phyloP scores from a whole-genome alignment of 1,284 basidiomycete genomes.

The Phaffia rhodozyma region DNA sequence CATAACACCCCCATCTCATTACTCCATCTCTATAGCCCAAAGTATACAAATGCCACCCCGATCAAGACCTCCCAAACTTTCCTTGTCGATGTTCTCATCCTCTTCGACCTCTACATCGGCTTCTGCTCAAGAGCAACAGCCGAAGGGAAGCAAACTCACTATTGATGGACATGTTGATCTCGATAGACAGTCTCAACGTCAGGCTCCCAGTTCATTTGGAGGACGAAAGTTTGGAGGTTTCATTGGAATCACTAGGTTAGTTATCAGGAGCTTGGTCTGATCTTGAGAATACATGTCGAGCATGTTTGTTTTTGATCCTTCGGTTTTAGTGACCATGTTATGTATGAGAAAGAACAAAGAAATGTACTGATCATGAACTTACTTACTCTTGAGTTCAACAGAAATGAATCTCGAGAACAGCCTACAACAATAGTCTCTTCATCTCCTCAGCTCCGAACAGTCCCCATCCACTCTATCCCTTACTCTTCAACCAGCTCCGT shows the following conservation, averaged over 20 bases:
- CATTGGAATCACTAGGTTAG: slow-evolving; percentile 8
- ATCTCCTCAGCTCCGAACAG: slow-evolving; percentile 1
- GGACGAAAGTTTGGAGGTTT: slow-evolving; percentile 6
- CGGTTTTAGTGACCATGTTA: not conserved
- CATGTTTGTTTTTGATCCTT: not conserved
- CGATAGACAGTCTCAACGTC: not conserved
- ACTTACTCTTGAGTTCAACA: not conserved
- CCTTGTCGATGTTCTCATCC: slow-evolving; percentile 10
- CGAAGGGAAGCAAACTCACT: not conserved
- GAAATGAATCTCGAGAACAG: not conserved
- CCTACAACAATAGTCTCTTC: not conserved
- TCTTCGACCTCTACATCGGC: not conserved
- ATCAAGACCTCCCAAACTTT: slow-evolving; percentile 6
- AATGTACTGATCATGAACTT: not conserved
- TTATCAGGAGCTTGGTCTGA: not conserved
- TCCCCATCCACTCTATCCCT: slow-evolving; percentile 11
- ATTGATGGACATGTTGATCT: slow-evolving; percentile 1
- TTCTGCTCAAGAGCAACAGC: not conserved
- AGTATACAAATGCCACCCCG: slow-evolving; percentile 8
- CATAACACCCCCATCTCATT: no score
- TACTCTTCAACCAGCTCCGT: not conserved
- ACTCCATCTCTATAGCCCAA: no score
- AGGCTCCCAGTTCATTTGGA: not conserved
- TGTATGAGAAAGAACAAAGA: not conserved
- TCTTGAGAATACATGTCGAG: not conserved